Conservation (phyloP, 306 rosid genomes). For the Vigna reflexopilosa region DNA sequence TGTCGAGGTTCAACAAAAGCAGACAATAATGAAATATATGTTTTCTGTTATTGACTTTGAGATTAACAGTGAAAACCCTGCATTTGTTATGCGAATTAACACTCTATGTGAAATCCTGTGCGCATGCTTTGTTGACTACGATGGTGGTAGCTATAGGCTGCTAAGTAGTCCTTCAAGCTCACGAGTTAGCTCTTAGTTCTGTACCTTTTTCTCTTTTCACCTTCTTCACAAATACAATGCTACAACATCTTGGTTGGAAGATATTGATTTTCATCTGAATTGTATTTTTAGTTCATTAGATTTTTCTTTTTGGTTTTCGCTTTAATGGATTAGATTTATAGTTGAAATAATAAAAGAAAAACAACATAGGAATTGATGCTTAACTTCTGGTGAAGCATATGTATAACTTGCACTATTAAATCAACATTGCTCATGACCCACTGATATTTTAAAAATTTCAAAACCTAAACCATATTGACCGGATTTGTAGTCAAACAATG, state of each 20-base stretch:
- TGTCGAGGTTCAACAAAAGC: neutral
- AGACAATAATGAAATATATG: neutral
- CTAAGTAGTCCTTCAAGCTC: neutral
- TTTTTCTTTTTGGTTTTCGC: too few relatives aligned
- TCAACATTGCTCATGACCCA: too few relatives aligned
- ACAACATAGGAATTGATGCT: too few relatives aligned
- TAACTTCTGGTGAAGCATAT: too few relatives aligned
- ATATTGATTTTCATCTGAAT: too few relatives aligned
- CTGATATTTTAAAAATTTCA: too few relatives aligned
- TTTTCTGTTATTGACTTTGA: neutral
- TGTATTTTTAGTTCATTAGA: too few relatives aligned
- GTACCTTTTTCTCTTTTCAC: neutral
- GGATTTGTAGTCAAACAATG: too few relatives aligned
- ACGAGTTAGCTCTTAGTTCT: neutral
- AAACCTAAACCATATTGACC: too few relatives aligned
- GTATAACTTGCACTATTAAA: too few relatives aligned
- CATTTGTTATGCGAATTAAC: neutral
- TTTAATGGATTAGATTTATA: too few relatives aligned
- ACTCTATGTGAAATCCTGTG: neutral
- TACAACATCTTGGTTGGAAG: neutral
- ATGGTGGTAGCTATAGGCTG: neutral
- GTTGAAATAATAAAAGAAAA: too few relatives aligned
- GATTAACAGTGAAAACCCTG: neutral
- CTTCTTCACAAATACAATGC: neutral
- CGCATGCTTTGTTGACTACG: neutral